Percentiles rank a stretch among this genome's conserved stretches.
These are phyloP conservation scores for Oldenlandia corymbosa DNA, from an alignment of 257 asterid genomes.

Conservation along the genomic window DNA sequence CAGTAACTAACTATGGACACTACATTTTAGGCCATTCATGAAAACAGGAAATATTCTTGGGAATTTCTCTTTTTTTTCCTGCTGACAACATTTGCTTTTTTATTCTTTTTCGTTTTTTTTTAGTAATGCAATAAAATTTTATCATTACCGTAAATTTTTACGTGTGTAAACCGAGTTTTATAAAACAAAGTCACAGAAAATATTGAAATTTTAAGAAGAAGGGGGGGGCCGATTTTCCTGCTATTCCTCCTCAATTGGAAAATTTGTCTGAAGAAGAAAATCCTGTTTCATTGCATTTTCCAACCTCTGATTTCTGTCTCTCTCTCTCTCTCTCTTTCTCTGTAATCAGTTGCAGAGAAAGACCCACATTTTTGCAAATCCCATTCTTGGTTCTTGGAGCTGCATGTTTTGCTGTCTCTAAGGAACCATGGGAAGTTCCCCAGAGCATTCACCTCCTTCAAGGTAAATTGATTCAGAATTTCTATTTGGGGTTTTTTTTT, in stretches of 20 bases:
- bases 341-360: constrained; percentile 16
- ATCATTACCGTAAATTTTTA: too few species aligned
- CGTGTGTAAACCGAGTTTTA: constrained; percentile 21
- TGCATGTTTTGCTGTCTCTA: constrained; percentile 29
- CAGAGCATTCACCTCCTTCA: constrained; percentile 35
- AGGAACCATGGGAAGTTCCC: constrained; percentile 58
- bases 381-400: constrained; percentile 41
- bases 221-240: constrained; percentile 23
- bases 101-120: not conserved
- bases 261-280: constrained; percentile 12
- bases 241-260: constrained; percentile 10
- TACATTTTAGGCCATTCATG: not conserved
- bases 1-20: not conserved
- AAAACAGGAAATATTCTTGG: constrained; percentile 4
- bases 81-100: not conserved
- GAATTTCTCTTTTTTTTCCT: not conserved
- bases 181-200: not conserved
- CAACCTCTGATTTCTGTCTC: constrained; percentile 31
- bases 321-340: constrained; percentile 20
- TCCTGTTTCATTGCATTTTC: constrained; percentile 2
- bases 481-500: not conserved
- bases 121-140: too few species aligned
- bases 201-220: constrained; percentile 1
- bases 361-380: constrained; percentile 24
- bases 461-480: constrained; percentile 32